Evolutionary conservation across 116 monocot species (phyloP).

Genomic region (Zostera marina): DNA sequence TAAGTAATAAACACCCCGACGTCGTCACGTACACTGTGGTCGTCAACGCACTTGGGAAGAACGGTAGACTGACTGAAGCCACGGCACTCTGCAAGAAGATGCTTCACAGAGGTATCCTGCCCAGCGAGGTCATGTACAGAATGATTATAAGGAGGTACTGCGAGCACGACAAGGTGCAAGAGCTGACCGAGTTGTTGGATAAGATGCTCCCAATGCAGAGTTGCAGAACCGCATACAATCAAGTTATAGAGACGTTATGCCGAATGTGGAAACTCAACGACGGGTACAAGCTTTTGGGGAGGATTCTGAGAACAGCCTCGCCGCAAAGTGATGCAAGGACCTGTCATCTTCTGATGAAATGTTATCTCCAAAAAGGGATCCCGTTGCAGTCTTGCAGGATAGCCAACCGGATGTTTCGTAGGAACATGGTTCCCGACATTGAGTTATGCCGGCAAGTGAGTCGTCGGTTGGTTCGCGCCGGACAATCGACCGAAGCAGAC

Average conservation of each 20-base stretch:
- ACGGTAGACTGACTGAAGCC: conserved; percentile 48
- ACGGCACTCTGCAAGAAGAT: conserved; percentile 52
- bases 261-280: conserved; percentile 61
- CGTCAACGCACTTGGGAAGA: conserved; percentile 53
- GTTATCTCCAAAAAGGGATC: conserved; percentile 33
- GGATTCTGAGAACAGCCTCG: conserved; percentile 74
- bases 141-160: conserved; percentile 76
- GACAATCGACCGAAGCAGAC: conserved; percentile 27
- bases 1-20: conserved; percentile 79
- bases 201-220: conserved; percentile 34
- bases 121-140: conserved; percentile 68
- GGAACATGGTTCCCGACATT: conserved; percentile 71
- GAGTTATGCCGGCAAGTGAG: conserved; percentile 49
- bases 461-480: conserved; percentile 24
- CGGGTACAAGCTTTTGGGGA: conserved; percentile 52
- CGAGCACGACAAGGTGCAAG: conserved; percentile 49
- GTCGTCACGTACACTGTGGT: conserved; percentile 73
- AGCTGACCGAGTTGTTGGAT: conserved; percentile 46
- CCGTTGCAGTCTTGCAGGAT: conserved; percentile 59
- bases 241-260: conserved; percentile 74
- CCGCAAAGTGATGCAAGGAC: conserved; percentile 55
- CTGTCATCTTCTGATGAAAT: conserved; percentile 45
- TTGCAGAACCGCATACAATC: conserved; percentile 58
- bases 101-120: conserved; percentile 62
- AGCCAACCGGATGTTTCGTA: conserved; percentile 67